Evolutionary conservation across 1,139 yeast species (phyloP).

Genomic region (Zygoascus meyerae): DNA sequence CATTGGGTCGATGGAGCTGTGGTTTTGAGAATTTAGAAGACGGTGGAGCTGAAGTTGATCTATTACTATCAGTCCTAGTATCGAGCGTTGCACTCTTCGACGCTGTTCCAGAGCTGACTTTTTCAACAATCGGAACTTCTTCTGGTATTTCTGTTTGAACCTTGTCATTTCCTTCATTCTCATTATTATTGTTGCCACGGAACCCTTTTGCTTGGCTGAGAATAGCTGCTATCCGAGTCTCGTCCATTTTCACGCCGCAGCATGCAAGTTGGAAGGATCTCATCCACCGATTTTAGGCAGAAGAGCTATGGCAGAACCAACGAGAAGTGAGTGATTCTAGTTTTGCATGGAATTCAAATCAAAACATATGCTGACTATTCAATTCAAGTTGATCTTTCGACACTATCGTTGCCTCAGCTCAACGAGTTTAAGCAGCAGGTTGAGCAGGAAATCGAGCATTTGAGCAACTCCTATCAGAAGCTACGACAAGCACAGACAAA

Average conservation of each 20-base stretch:
- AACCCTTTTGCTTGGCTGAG: slow-evolving; percentile 5
- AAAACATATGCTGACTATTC: slow-evolving; percentile 8
- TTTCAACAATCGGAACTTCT: neutral
- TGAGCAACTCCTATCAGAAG: slow-evolving; percentile 78
- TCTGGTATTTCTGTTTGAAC: neutral
- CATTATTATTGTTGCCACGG: neutral
- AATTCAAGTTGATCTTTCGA: slow-evolving; percentile 48
- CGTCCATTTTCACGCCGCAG: slow-evolving; percentile 3
- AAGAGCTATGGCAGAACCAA: slow-evolving; percentile 16
- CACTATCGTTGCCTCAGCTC: slow-evolving; percentile 76
- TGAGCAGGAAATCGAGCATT: slow-evolving; percentile 80
- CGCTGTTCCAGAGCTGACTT: neutral
- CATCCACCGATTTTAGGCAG: neutral
- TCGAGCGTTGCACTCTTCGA: neutral
- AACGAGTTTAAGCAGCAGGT: slow-evolving; percentile 77
- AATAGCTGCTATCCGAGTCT: slow-evolving; percentile 5
- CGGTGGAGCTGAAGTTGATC: neutral
- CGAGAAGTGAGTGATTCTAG: slow-evolving; percentile 14
- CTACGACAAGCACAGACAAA: slow-evolving; percentile 76
- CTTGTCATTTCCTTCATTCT: neutral
- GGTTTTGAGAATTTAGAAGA: slow-evolving; percentile 6
- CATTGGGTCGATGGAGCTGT: slow-evolving; percentile 13
- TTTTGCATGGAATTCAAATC: neutral
- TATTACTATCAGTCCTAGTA: neutral
- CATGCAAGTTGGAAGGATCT: neutral